phyloP scores from a whole-genome alignment of 257 asterid genomes.

The Scutellaria galericulata region DNA sequence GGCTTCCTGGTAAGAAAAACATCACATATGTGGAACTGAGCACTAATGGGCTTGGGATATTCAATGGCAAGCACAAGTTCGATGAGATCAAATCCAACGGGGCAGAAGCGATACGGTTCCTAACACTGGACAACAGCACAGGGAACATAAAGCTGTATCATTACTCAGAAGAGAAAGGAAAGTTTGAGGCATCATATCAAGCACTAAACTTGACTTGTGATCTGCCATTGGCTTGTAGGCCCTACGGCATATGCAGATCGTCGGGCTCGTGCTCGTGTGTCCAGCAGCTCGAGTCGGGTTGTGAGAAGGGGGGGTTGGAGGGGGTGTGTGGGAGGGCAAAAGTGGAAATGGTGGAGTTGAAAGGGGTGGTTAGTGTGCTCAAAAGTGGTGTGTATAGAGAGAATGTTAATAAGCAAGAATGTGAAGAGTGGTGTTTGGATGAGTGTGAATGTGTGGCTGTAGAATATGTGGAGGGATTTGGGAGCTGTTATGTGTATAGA shows the following conservation, averaged over 20 bases:
- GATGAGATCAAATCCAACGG: slow-evolving; percentile 49
- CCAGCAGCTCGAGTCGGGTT: slow-evolving; percentile 37
- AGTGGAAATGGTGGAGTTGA: slow-evolving; percentile 68
- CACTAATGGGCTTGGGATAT: slow-evolving; percentile 63
- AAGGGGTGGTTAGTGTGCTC: slow-evolving; percentile 65
- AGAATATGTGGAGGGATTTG: slow-evolving; percentile 37
- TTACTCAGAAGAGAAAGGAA: slow-evolving; percentile 50
- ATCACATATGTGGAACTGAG: slow-evolving; percentile 70
- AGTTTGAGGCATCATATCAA: slow-evolving; percentile 63
- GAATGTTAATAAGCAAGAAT: slow-evolving; percentile 48
- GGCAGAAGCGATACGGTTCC: slow-evolving; percentile 55
- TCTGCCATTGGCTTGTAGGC: slow-evolving; percentile 73
- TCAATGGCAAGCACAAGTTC: slow-evolving; percentile 50
- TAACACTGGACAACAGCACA: slow-evolving; percentile 56
- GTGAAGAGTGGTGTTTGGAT: slow-evolving; percentile 60
- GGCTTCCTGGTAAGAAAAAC: slow-evolving; percentile 49
- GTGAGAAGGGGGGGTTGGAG: slow-evolving; percentile 39
- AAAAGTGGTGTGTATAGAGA: slow-evolving; percentile 41
- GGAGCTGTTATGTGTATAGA: slow-evolving; percentile 55
- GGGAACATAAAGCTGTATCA: slow-evolving; percentile 71
- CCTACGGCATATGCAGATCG: slow-evolving; percentile 64
- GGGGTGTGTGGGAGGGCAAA: slow-evolving; percentile 50
- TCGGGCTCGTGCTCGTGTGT: slow-evolving; percentile 77
- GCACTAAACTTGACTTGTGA: slow-evolving; percentile 68
- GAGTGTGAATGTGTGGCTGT: slow-evolving; percentile 75